phyloP scores from a whole-genome alignment of 2,329 filamentous ascomycete genomes.

The Xylaria sp. region DNA sequence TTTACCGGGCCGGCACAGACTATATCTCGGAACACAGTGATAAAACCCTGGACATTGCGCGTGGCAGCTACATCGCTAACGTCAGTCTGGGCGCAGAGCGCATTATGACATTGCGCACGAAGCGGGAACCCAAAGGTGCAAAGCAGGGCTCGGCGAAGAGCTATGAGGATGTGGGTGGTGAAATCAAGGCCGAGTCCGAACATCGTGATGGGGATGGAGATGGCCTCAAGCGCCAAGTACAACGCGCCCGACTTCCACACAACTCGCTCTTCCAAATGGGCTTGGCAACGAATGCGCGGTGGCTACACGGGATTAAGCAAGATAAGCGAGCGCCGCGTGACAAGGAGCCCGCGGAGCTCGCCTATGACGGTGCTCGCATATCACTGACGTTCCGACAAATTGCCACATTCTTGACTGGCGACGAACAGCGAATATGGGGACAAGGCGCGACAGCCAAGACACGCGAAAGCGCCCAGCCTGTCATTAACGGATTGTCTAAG shows the following conservation, averaged over 20 bases:
- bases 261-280: conserved; percentile 89
- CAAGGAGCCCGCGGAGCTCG: conserved; percentile 72
- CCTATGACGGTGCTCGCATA: conserved; percentile 78
- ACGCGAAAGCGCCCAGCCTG: conserved; percentile 60
- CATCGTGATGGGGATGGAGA: conserved; percentile 4
- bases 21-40: conserved; percentile 97
- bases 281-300: conserved; percentile 78
- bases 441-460: conserved; percentile 81
- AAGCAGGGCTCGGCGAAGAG: conserved; percentile 5
- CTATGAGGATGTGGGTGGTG: conserved; percentile 18
- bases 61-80: conserved; percentile 84
- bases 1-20: conserved; percentile 87
- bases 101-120: conserved; percentile 87
- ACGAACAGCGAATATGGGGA: conserved; percentile 80
- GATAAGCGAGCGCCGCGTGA: conserved; percentile 77
- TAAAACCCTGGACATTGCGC: conserved; percentile 90
- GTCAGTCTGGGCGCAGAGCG: conserved; percentile 91
- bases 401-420: conserved; percentile 76
- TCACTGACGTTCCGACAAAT: conserved; percentile 91
- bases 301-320: conserved; percentile 89
- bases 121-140: conserved; percentile 55
- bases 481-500: conserved; percentile 71
- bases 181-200: neutral
- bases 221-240: conserved; percentile 57
- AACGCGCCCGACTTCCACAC: conserved; percentile 79